Base-by-base conservation (phyloP, 2,329 filamentous ascomycete species). In the Colletotrichum sp. region DNA sequence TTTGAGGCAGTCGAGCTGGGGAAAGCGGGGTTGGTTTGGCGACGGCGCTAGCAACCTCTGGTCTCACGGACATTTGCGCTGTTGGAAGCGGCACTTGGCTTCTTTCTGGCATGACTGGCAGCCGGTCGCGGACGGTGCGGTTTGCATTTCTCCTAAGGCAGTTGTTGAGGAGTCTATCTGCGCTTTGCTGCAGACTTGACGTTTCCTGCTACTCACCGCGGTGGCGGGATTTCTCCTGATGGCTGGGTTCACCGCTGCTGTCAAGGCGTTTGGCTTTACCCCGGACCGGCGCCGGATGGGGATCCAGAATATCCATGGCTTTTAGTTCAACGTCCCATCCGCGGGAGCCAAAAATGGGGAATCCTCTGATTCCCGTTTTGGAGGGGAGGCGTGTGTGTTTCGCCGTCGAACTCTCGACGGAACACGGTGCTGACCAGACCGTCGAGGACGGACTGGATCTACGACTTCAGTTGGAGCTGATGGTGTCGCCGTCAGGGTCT, bases 191-290 rank as follows among this genome's bases (percentile, higher is more conserved):
- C 59, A 63, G 28, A 34, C 59, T 52, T 52, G 44, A 52, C n/a
- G n/a, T 52, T 52, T 24, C n/a, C 10, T 63, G n/a, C 62, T 70
- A 8, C 57, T 63, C 62, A 18, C 44, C 68, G 13, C 16, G 63
- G 63, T 44, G 57, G 69, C 63, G 62, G 68, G 55, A 32, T 52
- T n/a, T 49, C 13, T 66, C 36, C 32, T 21, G 21, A 21, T 21
- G 44, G 69, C 72, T 49, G 70, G 73, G 70, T 68, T 76, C 73
- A 76, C 70, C 73, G 73, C 73, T 73, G 69, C 55, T 73, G 34
- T 72, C 59, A 68, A 57, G 64, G 64, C 69, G 64, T 76, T 26
- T 65, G 57, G 34, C 21, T 73, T 76, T 49, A 24, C 63, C 44
- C 55, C 44, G 67, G 57, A 68, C 32, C 26, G 63, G 68, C 34